These are phyloP conservation scores for Leccinum solheimii DNA, from an alignment of 1,284 basidiomycete genomes.

Conservation along the genomic window DNA sequence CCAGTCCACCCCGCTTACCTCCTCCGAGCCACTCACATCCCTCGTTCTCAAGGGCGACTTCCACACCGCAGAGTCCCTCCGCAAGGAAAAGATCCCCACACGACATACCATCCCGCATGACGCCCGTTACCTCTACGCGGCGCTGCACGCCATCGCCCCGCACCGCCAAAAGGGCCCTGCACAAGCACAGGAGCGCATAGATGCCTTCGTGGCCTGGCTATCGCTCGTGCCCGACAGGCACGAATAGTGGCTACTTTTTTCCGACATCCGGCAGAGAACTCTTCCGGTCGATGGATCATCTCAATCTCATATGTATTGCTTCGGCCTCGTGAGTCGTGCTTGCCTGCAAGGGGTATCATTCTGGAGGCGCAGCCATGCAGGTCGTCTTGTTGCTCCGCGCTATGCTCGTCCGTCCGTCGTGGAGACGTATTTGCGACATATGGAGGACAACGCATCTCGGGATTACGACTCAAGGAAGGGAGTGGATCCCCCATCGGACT, in stretches of 20 bases:
- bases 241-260: constrained; percentile 19
- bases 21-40: too few species aligned
- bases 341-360: constrained; percentile 30
- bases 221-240: constrained; percentile 18
- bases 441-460: too few species aligned
- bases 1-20: too few species aligned
- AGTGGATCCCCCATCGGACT: too few species aligned
- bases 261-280: constrained; percentile 24
- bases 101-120: constrained; percentile 24
- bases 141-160: constrained; percentile 19
- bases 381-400: constrained; percentile 26
- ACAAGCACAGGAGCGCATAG: constrained; percentile 14
- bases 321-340: constrained; percentile 23
- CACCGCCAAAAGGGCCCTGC: constrained; percentile 5
- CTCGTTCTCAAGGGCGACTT: too few species aligned
- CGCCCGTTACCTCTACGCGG: constrained; percentile 28
- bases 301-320: constrained; percentile 27
- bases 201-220: constrained; percentile 29
- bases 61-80: constrained; percentile 25
- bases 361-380: constrained; percentile 19
- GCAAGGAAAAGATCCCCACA: constrained; percentile 29
- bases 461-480: too few species aligned
- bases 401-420: too few species aligned
- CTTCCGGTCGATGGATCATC: constrained; percentile 28
- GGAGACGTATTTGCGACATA: too few species aligned